Evolutionary conservation across 2,329 filamentous ascomycete species (phyloP), one percentile per base, ranked within the genome.

Genomic region (Seiridium unicorne): DNA sequence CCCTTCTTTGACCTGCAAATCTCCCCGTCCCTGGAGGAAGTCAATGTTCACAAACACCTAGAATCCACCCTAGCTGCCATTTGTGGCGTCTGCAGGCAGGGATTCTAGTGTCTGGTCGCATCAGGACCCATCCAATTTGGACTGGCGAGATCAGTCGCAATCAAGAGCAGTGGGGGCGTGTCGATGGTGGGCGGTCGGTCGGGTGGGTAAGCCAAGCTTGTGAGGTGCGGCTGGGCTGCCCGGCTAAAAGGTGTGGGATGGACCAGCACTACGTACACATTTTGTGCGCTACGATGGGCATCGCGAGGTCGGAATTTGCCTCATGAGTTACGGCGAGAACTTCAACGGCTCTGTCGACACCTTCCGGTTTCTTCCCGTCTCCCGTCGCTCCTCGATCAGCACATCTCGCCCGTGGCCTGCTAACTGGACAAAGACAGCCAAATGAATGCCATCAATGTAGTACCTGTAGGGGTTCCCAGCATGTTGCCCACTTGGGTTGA

Each of bases 121-220:
- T 57, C 38, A 36, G 31, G 54, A 57, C 55, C 55, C 55, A 57
- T 57, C 38, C 11, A 34, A 58, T 26, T 58, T 58, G 42, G 40
- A 35, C 44, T 49, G 55, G 55, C 55, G 55, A 58, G 44, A 58
- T 58, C 55, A 57, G 38, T 48, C 44, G 42, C 44, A 57, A 57
- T 57, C 55, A 57, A 26, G 26, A 51, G 46, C 36, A 48, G 55
- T 58, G 55, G 55, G 55, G 47, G 47, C 31, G 47, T 26, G 47
- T 36, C 11, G 18, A 36, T 53, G 32, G 34, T 18, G 49, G 32
- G 49, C 49, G 35, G n/a, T 11, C 36, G n/a, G n/a, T 31, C 31
- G 13, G 18, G 10, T 49, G 46, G n/a, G 10, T 13, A 26, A 49
- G 6, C 6, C 31, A 49, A 49, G n/a, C 31, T 49, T 49, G 46